Evolutionary conservation across 805 yeast species (phyloP), one percentile per base, ranked within the genome.

Genomic region (Kodamaea kaohsiungensis): DNA sequence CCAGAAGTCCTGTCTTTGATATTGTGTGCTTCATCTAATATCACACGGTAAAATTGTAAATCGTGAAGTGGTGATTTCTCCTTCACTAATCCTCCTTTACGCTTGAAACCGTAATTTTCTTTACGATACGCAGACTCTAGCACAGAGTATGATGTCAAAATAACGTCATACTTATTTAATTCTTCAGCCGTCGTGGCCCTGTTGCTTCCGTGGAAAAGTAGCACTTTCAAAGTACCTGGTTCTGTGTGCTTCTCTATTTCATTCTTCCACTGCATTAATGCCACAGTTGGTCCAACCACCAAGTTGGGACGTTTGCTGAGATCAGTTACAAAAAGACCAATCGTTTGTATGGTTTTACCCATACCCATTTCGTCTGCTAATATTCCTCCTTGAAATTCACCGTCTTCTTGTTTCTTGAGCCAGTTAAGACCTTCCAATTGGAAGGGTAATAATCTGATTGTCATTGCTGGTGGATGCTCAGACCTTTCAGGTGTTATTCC

Each of bases 351-450:
- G 0, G 99, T 95, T 64, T 95, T 95, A 58, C 99, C 99, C 98
- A 95, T 93, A 38, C 99, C 99, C 99, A 95, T 95, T 71, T 95
- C 99, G 75, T 95, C 99, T 4, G 99, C 98, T 47, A 95, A 75
- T 8, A 95, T 87, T 13, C 98, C 99, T 22, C 99, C 99, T 13
- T 81, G 78, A 69, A 88, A 93, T 43, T 77, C 80, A 19, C 89
- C 78, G 18, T 84, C 85, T 65, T 93, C 98, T 71, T 93, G 98
- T 48, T 83, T 78, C 12, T 82, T 61, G 56, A 95, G 78, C 99
- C 99, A 95, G 63, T 88, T 82, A 48, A 95, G 75, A 16, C 99
- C 99, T 73, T 95, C 99, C 13, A 84, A 75, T 71, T 95, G 99
- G 71, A 95, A 95, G 0, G 98, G 98, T 27, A 95, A 75, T 39